Percentiles rank a stretch among this genome's conserved stretches.
Conservation (phyloP, 352 stramenopile genomes). For the Phytophthora sp. region DNA sequence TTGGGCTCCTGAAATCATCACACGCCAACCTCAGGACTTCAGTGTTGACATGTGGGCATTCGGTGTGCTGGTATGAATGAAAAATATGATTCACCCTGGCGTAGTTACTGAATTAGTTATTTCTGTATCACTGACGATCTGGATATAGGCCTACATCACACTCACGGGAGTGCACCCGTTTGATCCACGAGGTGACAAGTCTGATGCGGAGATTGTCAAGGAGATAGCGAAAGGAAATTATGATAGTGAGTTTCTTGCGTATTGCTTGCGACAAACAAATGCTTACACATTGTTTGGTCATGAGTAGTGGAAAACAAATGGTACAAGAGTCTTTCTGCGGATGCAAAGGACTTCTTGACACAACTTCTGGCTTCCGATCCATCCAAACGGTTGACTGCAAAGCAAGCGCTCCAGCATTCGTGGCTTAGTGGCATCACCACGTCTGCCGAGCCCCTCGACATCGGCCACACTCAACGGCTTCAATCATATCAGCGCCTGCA, state of each 20-base stretch:
- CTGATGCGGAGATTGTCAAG: constrained; percentile 73
- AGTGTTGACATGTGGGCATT: constrained; percentile 85
- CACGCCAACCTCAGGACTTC: constrained; percentile 67
- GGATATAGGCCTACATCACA: constrained; percentile 66
- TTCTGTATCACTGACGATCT: background rate
- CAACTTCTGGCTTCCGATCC: constrained; percentile 60
- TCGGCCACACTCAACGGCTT: constrained; percentile 58
- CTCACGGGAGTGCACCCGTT: constrained; percentile 81
- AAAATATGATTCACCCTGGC: background rate
- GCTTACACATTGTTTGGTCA: background rate
- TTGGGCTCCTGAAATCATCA: constrained; percentile 84
- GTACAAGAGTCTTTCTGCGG: constrained; percentile 60
- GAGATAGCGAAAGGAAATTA: constrained; percentile 64
- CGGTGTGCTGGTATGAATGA: constrained; percentile 60
- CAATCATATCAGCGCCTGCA: constrained; percentile 71
- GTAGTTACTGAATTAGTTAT: background rate
- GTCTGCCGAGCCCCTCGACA: constrained; percentile 50
- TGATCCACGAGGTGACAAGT: constrained; percentile 71
- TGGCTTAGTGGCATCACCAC: constrained; percentile 62
- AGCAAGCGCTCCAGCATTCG: constrained; percentile 60
- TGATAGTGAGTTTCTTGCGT: constrained; percentile 42
- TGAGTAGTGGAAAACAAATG: constrained; percentile 66
- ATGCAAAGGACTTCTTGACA: constrained; percentile 70
- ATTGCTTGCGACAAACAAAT: background rate
- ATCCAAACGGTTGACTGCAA: constrained; percentile 56